A percentile compares a stretch with the other conserved stretches of the same genome.
phyloP scores from a whole-genome alignment of 306 rosid species.

The Sophora flavescens region DNA sequence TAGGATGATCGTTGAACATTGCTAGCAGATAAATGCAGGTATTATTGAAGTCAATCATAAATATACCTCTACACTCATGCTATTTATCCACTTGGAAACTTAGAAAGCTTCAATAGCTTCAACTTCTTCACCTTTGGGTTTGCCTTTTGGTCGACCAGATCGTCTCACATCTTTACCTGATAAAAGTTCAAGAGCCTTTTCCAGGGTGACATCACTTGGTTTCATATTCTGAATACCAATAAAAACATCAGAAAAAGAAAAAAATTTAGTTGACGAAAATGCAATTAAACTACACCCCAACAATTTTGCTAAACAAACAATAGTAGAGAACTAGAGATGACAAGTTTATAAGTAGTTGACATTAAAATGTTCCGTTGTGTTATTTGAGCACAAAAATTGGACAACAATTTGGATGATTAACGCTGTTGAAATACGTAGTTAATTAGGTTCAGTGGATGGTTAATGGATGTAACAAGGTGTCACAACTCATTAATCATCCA shows the following conservation, averaged over 20 bases:
- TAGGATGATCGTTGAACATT: background rate
- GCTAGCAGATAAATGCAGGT: background rate
- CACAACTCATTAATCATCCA: too few relatives aligned
- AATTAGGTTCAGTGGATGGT: too few relatives aligned
- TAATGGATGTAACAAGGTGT: too few relatives aligned
- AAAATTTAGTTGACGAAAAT: too few relatives aligned
- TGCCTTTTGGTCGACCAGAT: conserved; percentile 72
- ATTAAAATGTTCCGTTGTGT: too few relatives aligned
- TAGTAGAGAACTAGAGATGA: background rate
- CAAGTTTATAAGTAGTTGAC: background rate
- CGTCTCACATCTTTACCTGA: conserved; percentile 57
- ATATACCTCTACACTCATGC: conserved; percentile 26
- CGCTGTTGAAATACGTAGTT: too few relatives aligned
- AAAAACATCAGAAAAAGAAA: background rate
- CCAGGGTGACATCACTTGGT: conserved; percentile 66
- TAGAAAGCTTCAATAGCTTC: conserved; percentile 66
- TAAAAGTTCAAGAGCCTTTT: conserved; percentile 75
- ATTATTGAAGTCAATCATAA: conserved; percentile 2
- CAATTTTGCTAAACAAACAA: background rate
- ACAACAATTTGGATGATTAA: too few relatives aligned
- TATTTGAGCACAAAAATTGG: too few relatives aligned
- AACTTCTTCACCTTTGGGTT: conserved; percentile 59
- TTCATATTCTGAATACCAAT: conserved; percentile 64
- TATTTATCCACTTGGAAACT: conserved; percentile 15
- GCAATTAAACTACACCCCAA: background rate